A percentile compares a stretch with the other conserved stretches of the same genome.
Evolutionary conservation across 192 early-diverging fungal species (phyloP).

Genomic region (Coemansia furcata): DNA sequence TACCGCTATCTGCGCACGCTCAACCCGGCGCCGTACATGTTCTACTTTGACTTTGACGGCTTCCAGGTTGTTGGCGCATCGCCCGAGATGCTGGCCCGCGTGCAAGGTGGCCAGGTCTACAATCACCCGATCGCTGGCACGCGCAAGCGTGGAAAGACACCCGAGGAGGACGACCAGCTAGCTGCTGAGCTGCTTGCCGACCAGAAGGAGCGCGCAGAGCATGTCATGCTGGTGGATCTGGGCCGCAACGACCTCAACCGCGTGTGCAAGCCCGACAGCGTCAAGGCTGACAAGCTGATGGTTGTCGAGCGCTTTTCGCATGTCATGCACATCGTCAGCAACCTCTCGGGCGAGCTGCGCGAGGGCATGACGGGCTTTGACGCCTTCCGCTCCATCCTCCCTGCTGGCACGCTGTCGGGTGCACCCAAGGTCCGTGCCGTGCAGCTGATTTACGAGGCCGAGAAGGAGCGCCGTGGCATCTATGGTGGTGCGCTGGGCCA

Average conservation of each 20-base stretch:
- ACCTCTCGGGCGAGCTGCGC: slow-evolving; percentile 87
- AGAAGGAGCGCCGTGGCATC: slow-evolving; percentile 89
- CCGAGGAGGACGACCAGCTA: slow-evolving; percentile 85
- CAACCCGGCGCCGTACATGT: slow-evolving; percentile 99
- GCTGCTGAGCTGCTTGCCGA: slow-evolving; percentile 87
- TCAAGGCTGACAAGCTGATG: slow-evolving; percentile 96
- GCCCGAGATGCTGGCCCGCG: slow-evolving; percentile 96
- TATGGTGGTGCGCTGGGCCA: slow-evolving; percentile 91
- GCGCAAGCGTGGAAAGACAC: slow-evolving; percentile 81
- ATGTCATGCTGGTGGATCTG: slow-evolving; percentile 99
- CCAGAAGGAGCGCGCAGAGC: slow-evolving; percentile 96
- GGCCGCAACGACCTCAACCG: slow-evolving; percentile 98
- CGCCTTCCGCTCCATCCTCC: slow-evolving; percentile 97
- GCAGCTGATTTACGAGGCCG: slow-evolving; percentile 88
- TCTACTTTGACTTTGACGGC: slow-evolving; percentile 91
- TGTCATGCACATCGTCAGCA: slow-evolving; percentile 99
- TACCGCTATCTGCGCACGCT: slow-evolving; percentile 92
- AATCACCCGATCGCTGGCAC: slow-evolving; percentile 99
- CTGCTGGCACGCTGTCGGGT: slow-evolving; percentile 97
- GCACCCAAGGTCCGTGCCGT: slow-evolving; percentile 98
- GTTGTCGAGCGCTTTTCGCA: slow-evolving; percentile 94
- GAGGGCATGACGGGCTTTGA: slow-evolving; percentile 89
- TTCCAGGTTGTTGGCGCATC: slow-evolving; percentile 97
- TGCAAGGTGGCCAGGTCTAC: slow-evolving; percentile 74
- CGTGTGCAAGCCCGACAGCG: slow-evolving; percentile 88